A percentile compares a stretch with the other conserved stretches of the same genome.
phyloP scores from a whole-genome alignment of 2,329 filamentous ascomycete genomes.

The Aspergillus glaucus region DNA sequence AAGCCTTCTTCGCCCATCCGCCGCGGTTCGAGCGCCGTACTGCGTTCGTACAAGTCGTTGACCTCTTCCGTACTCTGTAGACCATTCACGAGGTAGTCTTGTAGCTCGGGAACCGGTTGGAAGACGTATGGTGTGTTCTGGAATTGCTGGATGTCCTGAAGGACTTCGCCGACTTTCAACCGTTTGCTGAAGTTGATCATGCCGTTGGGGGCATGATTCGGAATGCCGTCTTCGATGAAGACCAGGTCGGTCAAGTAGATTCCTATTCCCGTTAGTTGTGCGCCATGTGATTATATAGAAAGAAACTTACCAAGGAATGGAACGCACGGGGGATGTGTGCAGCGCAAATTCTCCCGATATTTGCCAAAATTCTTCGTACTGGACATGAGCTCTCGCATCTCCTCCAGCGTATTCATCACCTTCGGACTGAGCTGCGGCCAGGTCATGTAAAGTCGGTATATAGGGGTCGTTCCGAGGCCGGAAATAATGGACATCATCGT shows the following conservation, averaged over 20 bases:
- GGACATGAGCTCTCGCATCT: conserved; percentile 82
- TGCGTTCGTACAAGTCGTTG: conserved; percentile 96
- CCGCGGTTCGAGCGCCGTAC: conserved; percentile 77
- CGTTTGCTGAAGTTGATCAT: conserved; percentile 52
- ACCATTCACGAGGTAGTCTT: conserved; percentile 70
- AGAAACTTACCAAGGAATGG: conserved; percentile 74
- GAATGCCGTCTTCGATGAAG: conserved; percentile 95
- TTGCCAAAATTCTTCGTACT: conserved; percentile 78
- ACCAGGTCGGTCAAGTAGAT: conserved; percentile 92
- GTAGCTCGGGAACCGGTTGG: conserved; percentile 77
- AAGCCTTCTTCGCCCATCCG: conserved; percentile 87
- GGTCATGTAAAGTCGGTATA: conserved; percentile 81
- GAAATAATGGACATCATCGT: conserved; percentile 93
- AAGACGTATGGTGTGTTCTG: conserved; percentile 86
- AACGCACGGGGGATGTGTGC: conserved; percentile 86
- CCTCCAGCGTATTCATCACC: conserved; percentile 67
- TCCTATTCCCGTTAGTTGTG: conserved; percentile 44
- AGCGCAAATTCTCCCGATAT: conserved; percentile 64
- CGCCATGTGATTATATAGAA: conserved; percentile 6
- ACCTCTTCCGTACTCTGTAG: conserved; percentile 88
- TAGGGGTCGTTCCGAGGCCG: conserved; percentile 81
- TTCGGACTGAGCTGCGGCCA: conserved; percentile 86
- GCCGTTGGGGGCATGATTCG: conserved; percentile 83
- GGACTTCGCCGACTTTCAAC: conserved; percentile 11
- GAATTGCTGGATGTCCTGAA: conserved; percentile 70